phyloP scores from a whole-genome alignment of 768 basidiomycete genomes.

The Naganishia kalamii region DNA sequence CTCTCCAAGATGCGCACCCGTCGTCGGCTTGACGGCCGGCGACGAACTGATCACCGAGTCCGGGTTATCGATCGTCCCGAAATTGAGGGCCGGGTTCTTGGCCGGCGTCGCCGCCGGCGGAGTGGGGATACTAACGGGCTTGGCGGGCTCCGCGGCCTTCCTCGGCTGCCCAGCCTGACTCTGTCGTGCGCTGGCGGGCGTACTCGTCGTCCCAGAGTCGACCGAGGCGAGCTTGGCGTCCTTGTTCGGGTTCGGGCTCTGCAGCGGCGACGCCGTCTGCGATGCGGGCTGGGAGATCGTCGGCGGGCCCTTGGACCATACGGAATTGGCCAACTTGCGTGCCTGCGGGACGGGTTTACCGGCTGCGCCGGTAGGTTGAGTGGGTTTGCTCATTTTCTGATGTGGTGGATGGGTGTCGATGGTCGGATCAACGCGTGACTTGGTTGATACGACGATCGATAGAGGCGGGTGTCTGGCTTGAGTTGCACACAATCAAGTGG shows the following conservation, averaged over 20 bases:
- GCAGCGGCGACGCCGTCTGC: conserved; percentile 65
- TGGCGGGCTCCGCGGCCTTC: not conserved
- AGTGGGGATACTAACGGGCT: conserved; percentile 7
- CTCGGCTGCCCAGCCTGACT: not conserved
- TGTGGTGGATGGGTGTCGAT: not conserved
- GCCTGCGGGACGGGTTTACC: conserved; percentile 50
- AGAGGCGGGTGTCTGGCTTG: not conserved
- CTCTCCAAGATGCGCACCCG: conserved; percentile 55
- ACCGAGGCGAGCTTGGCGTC: conserved; percentile 45
- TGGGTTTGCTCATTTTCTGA: conserved; percentile 78
- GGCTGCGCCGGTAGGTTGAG: conserved; percentile 66
- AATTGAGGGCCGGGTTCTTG: conserved; percentile 54
- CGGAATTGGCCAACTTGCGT: conserved; percentile 51
- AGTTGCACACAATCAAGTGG: conserved; percentile 12
- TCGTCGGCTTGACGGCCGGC: conserved; percentile 60
- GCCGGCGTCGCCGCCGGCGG: not conserved
- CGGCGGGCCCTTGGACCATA: conserved; percentile 86
- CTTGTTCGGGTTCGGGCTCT: conserved; percentile 50
- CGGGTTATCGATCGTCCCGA: conserved; percentile 83
- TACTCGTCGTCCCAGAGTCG: conserved; percentile 14
- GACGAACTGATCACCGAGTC: conserved; percentile 72
- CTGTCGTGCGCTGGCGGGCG: conserved; percentile 17
- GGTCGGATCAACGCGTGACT: conserved; percentile 7
- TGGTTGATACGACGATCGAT: conserved; percentile 15
- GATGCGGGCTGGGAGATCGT: conserved; percentile 62